phyloP scores from a whole-genome alignment of 1,139 yeast genomes.

The Lodderomyces theae region DNA sequence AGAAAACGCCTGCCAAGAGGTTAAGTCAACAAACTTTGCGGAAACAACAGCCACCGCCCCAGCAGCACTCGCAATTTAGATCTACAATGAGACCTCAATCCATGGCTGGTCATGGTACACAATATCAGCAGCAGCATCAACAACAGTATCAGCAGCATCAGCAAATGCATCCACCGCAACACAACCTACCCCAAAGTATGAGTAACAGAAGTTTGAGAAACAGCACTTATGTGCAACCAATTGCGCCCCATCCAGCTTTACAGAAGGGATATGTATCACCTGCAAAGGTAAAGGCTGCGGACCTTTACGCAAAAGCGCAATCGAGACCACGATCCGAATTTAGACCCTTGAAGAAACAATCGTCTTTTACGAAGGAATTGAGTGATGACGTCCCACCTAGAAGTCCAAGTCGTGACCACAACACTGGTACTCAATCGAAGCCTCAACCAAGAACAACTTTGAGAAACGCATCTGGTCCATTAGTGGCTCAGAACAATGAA shows the following conservation, averaged over 20 bases:
- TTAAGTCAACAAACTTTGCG: slow-evolving; percentile 35
- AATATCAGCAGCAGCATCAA: too few relatives aligned
- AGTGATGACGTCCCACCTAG: slow-evolving; percentile 35
- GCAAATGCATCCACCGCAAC: neutral
- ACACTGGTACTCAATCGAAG: neutral
- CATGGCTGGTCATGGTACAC: neutral
- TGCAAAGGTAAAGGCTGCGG: slow-evolving; percentile 45
- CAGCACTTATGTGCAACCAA: slow-evolving; percentile 40
- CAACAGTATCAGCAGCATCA: too few relatives aligned
- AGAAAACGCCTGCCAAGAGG: slow-evolving; percentile 19
- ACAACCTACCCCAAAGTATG: slow-evolving; percentile 19
- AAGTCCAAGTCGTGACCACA: slow-evolving; percentile 8
- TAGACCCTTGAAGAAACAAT: slow-evolving; percentile 38
- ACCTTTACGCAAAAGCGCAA: slow-evolving; percentile 50
- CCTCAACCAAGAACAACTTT: slow-evolving; percentile 11
- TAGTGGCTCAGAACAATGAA: slow-evolving; percentile 6
- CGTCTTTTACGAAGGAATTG: slow-evolving; percentile 52
- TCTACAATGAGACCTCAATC: slow-evolving; percentile 33
- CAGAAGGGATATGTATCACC: slow-evolving; percentile 42
- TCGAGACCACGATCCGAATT: slow-evolving; percentile 40
- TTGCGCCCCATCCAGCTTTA: slow-evolving; percentile 43
- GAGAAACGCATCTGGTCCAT: slow-evolving; percentile 10
- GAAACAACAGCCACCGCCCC: slow-evolving; percentile 14
- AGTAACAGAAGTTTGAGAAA: slow-evolving; percentile 32
- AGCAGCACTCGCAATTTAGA: slow-evolving; percentile 16